These are phyloP conservation scores for Aspergillus avenaceus DNA, from an alignment of 495 filamentous ascomycete species.

Conservation along the genomic window DNA sequence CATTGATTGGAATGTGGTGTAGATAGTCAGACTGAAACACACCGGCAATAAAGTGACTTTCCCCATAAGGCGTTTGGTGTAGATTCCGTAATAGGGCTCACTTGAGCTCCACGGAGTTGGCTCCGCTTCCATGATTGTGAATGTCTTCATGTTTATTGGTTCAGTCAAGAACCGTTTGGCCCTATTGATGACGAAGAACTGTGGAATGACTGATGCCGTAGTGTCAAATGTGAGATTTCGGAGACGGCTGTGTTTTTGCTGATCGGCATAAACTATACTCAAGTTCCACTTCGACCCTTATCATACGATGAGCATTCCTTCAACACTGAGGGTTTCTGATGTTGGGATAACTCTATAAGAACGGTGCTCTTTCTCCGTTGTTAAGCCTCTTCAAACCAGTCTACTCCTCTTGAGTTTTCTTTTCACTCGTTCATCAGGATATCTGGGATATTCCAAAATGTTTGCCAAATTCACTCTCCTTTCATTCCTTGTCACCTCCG, in stretches of 20 bases:
- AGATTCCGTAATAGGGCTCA: too few relatives aligned
- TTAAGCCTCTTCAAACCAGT: background rate
- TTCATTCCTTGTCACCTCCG: background rate
- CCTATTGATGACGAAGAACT: background rate
- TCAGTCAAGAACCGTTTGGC: too few relatives aligned
- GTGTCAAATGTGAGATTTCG: background rate
- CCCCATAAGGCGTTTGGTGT: too few relatives aligned
- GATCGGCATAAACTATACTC: background rate
- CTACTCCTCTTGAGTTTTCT: background rate
- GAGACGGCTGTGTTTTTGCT: background rate
- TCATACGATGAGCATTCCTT: too few relatives aligned
- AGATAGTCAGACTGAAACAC: too few relatives aligned
- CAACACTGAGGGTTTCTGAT: too few relatives aligned
- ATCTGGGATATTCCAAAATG: background rate
- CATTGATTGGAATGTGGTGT: too few relatives aligned
- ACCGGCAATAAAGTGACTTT: too few relatives aligned
- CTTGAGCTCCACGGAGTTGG: too few relatives aligned
- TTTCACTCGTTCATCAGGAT: background rate
- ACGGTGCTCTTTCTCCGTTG: background rate
- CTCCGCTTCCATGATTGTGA: too few relatives aligned
- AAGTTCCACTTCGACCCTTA: background rate
- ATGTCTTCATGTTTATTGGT: too few relatives aligned
- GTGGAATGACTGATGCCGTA: background rate
- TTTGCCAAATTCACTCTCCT: background rate
- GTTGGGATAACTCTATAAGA: background rate